These are phyloP conservation scores for Aspergillus neoniger DNA, from an alignment of 2,329 filamentous ascomycete genomes.

Conservation along the genomic window DNA sequence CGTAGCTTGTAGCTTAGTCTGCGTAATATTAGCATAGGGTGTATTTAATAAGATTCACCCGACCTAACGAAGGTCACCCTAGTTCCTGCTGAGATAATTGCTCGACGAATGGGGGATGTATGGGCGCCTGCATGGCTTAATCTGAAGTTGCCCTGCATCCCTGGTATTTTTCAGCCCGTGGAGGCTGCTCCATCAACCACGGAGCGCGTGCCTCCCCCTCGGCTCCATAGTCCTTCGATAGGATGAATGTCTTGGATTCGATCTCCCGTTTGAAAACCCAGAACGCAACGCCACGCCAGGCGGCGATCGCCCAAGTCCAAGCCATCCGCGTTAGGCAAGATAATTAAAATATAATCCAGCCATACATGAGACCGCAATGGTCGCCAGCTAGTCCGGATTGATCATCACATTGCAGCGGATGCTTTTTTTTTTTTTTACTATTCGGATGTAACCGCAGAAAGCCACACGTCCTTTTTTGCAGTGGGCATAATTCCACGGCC, in stretches of 20 bases:
- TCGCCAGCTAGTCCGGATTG: neutral
- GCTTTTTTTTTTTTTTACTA: too few relatives aligned
- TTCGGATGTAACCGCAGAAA: neutral
- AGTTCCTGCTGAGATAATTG: constrained; percentile 1
- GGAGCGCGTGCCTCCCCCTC: neutral
- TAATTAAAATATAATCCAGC: neutral
- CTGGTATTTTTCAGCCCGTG: neutral
- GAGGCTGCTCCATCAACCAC: neutral
- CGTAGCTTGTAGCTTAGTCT: neutral
- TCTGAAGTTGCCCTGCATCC: constrained; percentile 5
- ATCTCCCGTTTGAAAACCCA: constrained; percentile 1
- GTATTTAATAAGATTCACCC: neutral
- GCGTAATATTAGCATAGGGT: neutral
- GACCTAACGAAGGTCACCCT: neutral
- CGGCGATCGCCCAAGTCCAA: constrained; percentile 6
- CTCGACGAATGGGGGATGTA: neutral
- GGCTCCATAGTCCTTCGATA: neutral
- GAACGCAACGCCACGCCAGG: constrained; percentile 7
- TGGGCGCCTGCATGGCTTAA: neutral
- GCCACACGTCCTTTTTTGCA: neutral
- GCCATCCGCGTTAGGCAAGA: constrained; percentile 1
- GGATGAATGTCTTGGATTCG: constrained; percentile 1
- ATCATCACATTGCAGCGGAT: neutral
- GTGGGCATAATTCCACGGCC: neutral
- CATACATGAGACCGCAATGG: neutral